These are phyloP conservation scores for Extremus antarcticus DNA, from an alignment of 495 filamentous ascomycete genomes.

Conservation along the genomic window DNA sequence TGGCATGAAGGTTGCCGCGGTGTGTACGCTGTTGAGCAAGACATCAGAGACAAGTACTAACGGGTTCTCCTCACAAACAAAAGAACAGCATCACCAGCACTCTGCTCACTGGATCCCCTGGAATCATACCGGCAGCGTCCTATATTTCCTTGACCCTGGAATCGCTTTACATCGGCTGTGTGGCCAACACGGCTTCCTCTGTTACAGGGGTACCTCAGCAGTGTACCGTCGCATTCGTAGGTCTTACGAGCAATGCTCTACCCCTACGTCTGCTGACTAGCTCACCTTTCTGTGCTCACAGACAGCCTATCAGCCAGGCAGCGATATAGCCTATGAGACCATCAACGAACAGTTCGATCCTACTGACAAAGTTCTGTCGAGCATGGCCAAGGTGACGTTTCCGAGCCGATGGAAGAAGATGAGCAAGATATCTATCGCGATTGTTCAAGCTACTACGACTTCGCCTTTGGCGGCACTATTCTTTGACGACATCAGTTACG, in stretches of 20 bases:
- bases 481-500: not conserved
- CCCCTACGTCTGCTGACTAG: no score
- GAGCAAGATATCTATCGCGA: not conserved
- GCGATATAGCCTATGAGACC: not conserved
- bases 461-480: not conserved
- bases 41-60: no score
- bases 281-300: no score
- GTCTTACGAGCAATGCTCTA: no score
- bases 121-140: not conserved
- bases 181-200: not conserved
- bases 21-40: no score
- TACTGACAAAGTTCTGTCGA: not conserved
- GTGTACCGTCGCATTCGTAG: not conserved
- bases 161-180: not conserved
- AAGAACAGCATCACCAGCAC: not conserved
- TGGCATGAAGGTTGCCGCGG: not conserved
- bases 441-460: not conserved
- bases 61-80: no score
- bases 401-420: not conserved
- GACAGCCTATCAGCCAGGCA: not conserved
- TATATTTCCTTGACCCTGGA: not conserved
- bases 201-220: not conserved
- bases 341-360: constrained; percentile 1
- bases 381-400: not conserved
- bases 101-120: not conserved